Conservation (phyloP, 805 yeast genomes). For the Cyberlindnera xylosilytica region DNA sequence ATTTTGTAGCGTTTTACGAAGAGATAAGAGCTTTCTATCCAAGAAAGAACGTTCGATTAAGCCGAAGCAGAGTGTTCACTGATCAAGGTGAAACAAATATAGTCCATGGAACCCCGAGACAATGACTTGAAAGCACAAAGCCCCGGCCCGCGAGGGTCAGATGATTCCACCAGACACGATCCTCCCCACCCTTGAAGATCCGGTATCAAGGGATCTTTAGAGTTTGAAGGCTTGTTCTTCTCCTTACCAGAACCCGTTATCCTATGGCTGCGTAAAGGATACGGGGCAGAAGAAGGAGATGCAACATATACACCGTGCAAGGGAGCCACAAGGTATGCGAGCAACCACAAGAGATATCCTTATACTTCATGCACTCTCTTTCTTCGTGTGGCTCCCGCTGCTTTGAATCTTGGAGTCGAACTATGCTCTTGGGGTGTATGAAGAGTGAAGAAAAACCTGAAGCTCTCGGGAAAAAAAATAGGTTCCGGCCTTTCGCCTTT, state of each 20-base stretch:
- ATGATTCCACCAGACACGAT: conserved; percentile 38
- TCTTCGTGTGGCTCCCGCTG: not conserved
- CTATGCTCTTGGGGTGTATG: too few species aligned
- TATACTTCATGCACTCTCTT: not conserved
- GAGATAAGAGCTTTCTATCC: too few species aligned
- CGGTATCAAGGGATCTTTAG: conserved; percentile 17
- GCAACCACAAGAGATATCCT: conserved; percentile 5
- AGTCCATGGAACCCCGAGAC: conserved; percentile 6
- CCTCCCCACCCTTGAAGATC: conserved; percentile 32
- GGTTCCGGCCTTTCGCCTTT: too few species aligned
- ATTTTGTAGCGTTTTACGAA: too few species aligned
- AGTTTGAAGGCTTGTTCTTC: conserved; percentile 49
- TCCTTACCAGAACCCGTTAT: conserved; percentile 60
- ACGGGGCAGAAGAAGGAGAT: conserved; percentile 67
- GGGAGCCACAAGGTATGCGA: too few species aligned
- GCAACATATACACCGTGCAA: not conserved
- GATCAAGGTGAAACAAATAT: conserved; percentile 2
- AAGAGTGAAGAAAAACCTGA: too few species aligned
- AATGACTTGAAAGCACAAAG: conserved; percentile 1
- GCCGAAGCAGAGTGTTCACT: too few species aligned
- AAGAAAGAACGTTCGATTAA: too few species aligned
- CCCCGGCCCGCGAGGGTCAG: conserved; percentile 5
- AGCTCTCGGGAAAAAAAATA: too few species aligned
- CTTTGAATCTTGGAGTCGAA: too few species aligned
- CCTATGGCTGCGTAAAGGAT: conserved; percentile 44